Conservation (phyloP, 352 stramenopile species). For the Plasmopara muralis region DNA sequence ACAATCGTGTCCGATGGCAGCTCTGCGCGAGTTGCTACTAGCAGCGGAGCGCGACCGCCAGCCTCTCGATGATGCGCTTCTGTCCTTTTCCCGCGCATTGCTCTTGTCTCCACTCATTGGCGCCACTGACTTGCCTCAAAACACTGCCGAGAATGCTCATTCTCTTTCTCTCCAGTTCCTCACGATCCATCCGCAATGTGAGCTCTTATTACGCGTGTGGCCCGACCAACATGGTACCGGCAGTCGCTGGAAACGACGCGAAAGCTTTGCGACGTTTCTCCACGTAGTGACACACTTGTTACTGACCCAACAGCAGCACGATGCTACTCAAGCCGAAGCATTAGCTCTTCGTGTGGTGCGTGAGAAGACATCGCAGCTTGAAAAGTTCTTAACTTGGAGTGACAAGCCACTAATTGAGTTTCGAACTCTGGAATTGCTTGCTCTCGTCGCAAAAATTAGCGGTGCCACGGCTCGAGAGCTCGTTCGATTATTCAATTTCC, state of each 20-base stretch:
- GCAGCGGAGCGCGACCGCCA: slow-evolving; percentile 47
- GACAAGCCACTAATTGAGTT: slow-evolving; percentile 80
- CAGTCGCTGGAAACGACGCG: slow-evolving; percentile 54
- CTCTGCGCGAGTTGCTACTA: slow-evolving; percentile 65
- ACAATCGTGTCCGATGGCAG: slow-evolving; percentile 12
- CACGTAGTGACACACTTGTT: slow-evolving; percentile 46
- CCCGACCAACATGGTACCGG: slow-evolving; percentile 40
- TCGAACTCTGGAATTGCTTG: slow-evolving; percentile 58
- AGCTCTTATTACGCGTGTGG: slow-evolving; percentile 61
- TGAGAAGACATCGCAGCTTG: slow-evolving; percentile 52
- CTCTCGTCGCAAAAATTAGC: slow-evolving; percentile 34
- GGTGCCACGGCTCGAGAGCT: slow-evolving; percentile 48
- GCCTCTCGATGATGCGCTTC: slow-evolving; percentile 49
- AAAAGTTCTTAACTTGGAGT: slow-evolving; percentile 78
- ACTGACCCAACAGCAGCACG: slow-evolving; percentile 20
- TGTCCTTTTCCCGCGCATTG: slow-evolving; percentile 30
- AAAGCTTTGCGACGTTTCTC: slow-evolving; percentile 67
- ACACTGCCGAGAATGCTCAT: slow-evolving; percentile 9
- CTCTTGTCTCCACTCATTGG: slow-evolving; percentile 1
- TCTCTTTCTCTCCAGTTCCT: slow-evolving; percentile 33
- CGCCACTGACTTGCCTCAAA: background rate
- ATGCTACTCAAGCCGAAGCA: slow-evolving; percentile 38
- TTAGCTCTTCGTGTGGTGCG: slow-evolving; percentile 62
- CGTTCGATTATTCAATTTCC: slow-evolving; percentile 76
- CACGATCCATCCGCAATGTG: slow-evolving; percentile 42